Evolutionary conservation across 2,329 filamentous ascomycete genomes (phyloP).

Genomic region (Fusarium albidum): DNA sequence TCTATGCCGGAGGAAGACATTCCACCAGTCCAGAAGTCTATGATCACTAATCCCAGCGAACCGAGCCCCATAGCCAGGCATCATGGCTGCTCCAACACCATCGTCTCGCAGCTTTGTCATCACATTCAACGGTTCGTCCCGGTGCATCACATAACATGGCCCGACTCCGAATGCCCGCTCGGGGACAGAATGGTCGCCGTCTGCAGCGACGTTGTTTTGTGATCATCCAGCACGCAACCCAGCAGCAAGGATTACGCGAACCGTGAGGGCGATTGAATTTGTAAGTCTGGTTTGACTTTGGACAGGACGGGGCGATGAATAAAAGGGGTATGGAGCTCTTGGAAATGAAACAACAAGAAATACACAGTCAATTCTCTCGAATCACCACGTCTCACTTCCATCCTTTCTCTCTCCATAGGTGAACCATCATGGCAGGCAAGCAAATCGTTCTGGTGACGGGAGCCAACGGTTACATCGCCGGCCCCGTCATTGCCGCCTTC

Average conservation of each 20-base stretch:
- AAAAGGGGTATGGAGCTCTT: neutral
- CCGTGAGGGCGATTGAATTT: neutral
- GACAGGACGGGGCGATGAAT: neutral
- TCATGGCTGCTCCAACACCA: neutral
- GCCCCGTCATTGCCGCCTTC: slow-evolving; percentile 46
- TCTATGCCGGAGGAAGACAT: too few species aligned
- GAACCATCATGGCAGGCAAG: slow-evolving; percentile 32
- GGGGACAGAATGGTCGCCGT: neutral
- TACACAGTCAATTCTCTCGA: neutral
- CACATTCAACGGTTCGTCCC: neutral
- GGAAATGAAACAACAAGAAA: neutral
- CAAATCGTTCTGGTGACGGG: slow-evolving; percentile 47
- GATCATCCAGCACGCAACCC: slow-evolving; percentile 8
- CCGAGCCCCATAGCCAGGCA: neutral
- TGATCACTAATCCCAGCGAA: slow-evolving; percentile 6
- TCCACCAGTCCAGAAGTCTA: too few species aligned
- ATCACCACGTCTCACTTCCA: neutral
- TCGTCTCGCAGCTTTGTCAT: slow-evolving; percentile 5
- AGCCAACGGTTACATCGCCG: slow-evolving; percentile 51
- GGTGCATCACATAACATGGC: slow-evolving; percentile 5
- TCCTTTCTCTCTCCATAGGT: neutral
- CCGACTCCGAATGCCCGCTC: neutral
- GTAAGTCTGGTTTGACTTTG: neutral
- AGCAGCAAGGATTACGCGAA: neutral
- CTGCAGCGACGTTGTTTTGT: neutral